Conservation (phyloP, 371 early-diverging fungal species). For the Lichtheimia corymbifera region DNA sequence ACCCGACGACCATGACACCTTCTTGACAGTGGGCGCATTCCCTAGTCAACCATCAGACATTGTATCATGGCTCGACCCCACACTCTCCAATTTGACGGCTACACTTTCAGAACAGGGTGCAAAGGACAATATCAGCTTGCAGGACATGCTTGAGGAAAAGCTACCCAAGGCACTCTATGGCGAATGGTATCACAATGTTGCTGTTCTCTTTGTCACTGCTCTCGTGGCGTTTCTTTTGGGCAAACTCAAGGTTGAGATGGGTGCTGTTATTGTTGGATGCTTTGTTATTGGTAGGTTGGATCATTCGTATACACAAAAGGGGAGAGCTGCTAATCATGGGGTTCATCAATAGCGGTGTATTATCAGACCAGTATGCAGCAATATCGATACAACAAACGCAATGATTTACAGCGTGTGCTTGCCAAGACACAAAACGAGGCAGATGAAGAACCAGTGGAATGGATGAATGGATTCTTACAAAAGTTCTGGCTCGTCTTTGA, state of each 20-base stretch:
- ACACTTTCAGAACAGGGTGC: not conserved
- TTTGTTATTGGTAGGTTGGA: constrained; percentile 46
- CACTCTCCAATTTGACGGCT: constrained; percentile 1
- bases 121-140: not conserved
- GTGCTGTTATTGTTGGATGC: constrained; percentile 39
- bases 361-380: constrained; percentile 66
- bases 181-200: constrained; percentile 39
- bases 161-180: constrained; percentile 18
- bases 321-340: not conserved
- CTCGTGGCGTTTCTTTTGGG: constrained; percentile 32
- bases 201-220: constrained; percentile 33
- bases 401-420: constrained; percentile 70
- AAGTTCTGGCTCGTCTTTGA: constrained; percentile 96
- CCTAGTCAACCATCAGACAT: constrained; percentile 1
- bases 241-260: constrained; percentile 42
- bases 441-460: constrained; percentile 86
- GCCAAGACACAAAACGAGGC: constrained; percentile 46
- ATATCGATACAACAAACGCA: constrained; percentile 62
- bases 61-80: constrained; percentile 6
- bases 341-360: constrained; percentile 55
- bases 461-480: constrained; percentile 90
- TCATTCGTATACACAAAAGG: not conserved
- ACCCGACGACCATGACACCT: constrained; percentile 2
- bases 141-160: constrained; percentile 6
- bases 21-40: constrained; percentile 12